phyloP scores from a whole-genome alignment of 768 basidiomycete species.

The Floccularia luteovirens region DNA sequence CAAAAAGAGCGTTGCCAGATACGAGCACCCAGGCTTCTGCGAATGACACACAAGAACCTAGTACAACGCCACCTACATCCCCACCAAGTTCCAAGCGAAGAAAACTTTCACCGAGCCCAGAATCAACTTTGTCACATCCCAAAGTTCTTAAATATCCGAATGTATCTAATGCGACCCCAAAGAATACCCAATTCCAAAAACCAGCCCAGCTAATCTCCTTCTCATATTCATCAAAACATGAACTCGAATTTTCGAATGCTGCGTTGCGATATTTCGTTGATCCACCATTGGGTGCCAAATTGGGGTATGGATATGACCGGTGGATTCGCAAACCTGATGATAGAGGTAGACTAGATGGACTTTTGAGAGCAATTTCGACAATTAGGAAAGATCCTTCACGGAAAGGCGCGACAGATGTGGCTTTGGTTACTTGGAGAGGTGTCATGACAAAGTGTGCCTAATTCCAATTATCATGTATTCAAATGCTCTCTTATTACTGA shows the following conservation, averaged over 20 bases:
- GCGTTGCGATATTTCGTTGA: slow-evolving; percentile 65
- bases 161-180: slow-evolving; percentile 2
- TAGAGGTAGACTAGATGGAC: slow-evolving; percentile 57
- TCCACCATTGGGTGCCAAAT: slow-evolving; percentile 59
- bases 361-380: slow-evolving; percentile 51
- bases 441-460: slow-evolving; percentile 74
- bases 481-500: slow-evolving; percentile 4
- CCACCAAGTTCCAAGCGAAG: too few species aligned
- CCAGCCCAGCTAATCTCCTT: slow-evolving; percentile 65
- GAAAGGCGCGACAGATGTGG: slow-evolving; percentile 25
- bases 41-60: too few species aligned
- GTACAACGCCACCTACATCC: too few species aligned
- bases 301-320: slow-evolving; percentile 63
- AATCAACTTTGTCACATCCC: too few species aligned
- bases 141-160: too few species aligned
- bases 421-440: slow-evolving; percentile 70
- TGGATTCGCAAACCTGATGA: slow-evolving; percentile 66
- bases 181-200: slow-evolving; percentile 52
- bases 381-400: slow-evolving; percentile 24
- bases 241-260: slow-evolving; percentile 57
- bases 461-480: slow-evolving; percentile 1
- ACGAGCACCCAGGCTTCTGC: too few species aligned
- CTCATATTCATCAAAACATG: slow-evolving; percentile 54
- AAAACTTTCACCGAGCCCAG: too few species aligned
- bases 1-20: neutral